Evolutionary conservation across 805 yeast species (phyloP).

Genomic region (Grigorovia transvaalensis): DNA sequence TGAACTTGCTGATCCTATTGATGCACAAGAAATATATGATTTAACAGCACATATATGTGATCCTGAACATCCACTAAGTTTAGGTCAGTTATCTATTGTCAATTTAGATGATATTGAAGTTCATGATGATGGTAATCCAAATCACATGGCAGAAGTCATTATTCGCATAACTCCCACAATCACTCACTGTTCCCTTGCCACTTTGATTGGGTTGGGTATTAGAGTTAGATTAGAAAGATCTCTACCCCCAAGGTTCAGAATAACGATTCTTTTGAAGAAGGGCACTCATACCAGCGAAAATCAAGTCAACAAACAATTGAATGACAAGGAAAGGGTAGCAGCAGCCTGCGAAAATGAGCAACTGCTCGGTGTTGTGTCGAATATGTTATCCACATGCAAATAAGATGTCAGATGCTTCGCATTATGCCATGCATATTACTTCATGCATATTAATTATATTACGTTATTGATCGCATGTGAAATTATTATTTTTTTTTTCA

Average conservation of each 20-base stretch:
- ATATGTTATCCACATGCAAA: conserved; percentile 78
- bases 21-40: conserved; percentile 83
- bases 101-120: conserved; percentile 73
- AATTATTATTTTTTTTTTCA: not conserved
- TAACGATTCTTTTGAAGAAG: conserved; percentile 68
- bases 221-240: conserved; percentile 85
- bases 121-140: conserved; percentile 41
- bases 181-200: conserved; percentile 94
- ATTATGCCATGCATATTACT: not conserved
- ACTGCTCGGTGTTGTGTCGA: conserved; percentile 76
- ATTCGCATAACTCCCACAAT: conserved; percentile 93
- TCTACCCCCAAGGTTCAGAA: conserved; percentile 74
- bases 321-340: conserved; percentile 94
- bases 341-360: conserved; percentile 98
- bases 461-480: not conserved
- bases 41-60: conserved; percentile 79
- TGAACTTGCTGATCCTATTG: conserved; percentile 50
- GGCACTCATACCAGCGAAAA: conserved; percentile 94
- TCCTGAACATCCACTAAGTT: conserved; percentile 93
- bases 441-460: not conserved
- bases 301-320: conserved; percentile 92
- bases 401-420: conserved; percentile 8
- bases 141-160: conserved; percentile 59
- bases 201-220: conserved; percentile 89
- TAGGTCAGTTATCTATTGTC: conserved; percentile 92